phyloP scores from a whole-genome alignment of 805 yeast species.

The Pichia cabralensis region DNA sequence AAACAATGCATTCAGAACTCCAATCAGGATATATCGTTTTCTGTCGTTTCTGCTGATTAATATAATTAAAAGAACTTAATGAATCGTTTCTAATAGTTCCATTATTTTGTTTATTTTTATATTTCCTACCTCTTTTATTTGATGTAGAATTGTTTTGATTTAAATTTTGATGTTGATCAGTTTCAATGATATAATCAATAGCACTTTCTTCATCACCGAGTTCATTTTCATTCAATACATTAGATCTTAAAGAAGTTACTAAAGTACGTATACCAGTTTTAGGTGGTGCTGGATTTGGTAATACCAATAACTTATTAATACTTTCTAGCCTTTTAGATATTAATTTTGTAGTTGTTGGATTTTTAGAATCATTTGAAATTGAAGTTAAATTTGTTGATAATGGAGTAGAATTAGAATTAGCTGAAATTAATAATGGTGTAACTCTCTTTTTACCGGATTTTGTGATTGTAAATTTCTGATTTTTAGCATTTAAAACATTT shows the following conservation, averaged over 20 bases:
- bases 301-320: slow-evolving; percentile 26
- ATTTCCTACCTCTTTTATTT: neutral
- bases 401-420: neutral
- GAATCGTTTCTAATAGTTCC: neutral
- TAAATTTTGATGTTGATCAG: slow-evolving; percentile 18
- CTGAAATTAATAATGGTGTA: slow-evolving; percentile 55
- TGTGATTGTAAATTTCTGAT: slow-evolving; percentile 50
- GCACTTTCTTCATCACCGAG: slow-evolving; percentile 31
- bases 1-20: slow-evolving; percentile 16
- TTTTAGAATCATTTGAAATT: neutral
- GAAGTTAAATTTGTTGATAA: neutral
- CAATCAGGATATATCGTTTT: slow-evolving; percentile 26
- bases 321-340: slow-evolving; percentile 20
- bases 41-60: slow-evolving; percentile 12
- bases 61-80: neutral
- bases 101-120: neutral
- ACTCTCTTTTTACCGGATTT: slow-evolving; percentile 73
- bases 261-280: slow-evolving; percentile 54
- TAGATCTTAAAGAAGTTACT: slow-evolving; percentile 46
- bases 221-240: slow-evolving; percentile 21
- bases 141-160: slow-evolving; percentile 18
- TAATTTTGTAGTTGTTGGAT: slow-evolving; percentile 2
- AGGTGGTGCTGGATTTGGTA: slow-evolving; percentile 44
- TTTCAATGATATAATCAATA: slow-evolving; percentile 34
- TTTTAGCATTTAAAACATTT: slow-evolving; percentile 12